Evolutionary conservation across 495 filamentous ascomycete species (phyloP).

Genomic region (Bombardia bombarda): DNA sequence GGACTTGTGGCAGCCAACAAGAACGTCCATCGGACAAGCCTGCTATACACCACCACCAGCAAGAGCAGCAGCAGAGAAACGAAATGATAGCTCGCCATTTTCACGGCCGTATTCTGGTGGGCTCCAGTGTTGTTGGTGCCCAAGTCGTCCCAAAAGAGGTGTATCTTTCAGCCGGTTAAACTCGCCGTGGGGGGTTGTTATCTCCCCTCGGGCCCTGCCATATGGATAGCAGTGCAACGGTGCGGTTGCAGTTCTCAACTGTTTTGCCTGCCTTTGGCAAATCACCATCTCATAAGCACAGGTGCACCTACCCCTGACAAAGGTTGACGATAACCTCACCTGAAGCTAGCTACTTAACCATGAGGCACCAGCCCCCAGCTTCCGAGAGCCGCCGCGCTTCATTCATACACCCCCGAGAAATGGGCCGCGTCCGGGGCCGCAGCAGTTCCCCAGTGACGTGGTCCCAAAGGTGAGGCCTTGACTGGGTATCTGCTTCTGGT

Average conservation of each 20-base stretch:
- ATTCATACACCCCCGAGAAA: constrained; percentile 7
- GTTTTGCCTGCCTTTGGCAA: neutral
- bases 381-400: neutral
- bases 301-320: neutral
- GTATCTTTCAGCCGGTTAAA: constrained; percentile 1
- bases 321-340: neutral
- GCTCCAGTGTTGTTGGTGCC: constrained; percentile 11
- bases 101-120: too few relatives aligned
- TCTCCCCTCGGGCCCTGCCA: neutral
- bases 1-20: too few relatives aligned
- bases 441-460: constrained; percentile 11
- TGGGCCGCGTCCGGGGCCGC: constrained; percentile 1
- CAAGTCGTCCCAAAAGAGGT: constrained; percentile 4
- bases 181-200: neutral
- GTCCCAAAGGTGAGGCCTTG: constrained; percentile 8
- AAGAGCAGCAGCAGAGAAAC: too few relatives aligned
- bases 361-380: neutral
- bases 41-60: too few relatives aligned
- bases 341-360: neutral
- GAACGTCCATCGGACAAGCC: too few relatives aligned
- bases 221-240: neutral
- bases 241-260: neutral
- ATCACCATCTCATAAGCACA: neutral
- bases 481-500: neutral
- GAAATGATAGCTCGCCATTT: too few relatives aligned